Evolutionary conservation across 371 early-diverging fungal genomes (phyloP), one percentile per base, ranked within the genome.

Genomic region (Circinella minor): DNA sequence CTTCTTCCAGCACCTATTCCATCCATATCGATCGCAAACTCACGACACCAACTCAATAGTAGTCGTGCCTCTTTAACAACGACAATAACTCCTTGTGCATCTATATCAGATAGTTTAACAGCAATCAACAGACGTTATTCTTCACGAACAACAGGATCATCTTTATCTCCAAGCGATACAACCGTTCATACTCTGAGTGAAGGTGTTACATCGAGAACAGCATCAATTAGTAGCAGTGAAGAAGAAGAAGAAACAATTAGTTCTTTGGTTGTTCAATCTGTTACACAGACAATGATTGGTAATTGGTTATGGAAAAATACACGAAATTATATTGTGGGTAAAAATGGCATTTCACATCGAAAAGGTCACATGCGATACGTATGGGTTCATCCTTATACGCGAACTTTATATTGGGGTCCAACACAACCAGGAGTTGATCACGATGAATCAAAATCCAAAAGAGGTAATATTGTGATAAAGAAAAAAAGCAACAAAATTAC

Each of bases 361-460:
- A 83, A 88, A n/a, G 20, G 55, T 0, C 92, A 94, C 55, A 75
- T 81, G 62, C 85, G 94, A 20, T 94, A 88, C 76, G 90, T 94
- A 39, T 94, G 95, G 95, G 86, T 94, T 8, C 93, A 94, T 69
- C 95, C 95, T n/a, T 94, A 94, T 54, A 90, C 93, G 13, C 86
- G 88, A 67, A 91, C 90, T 15, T 71, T 94, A 36, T 90, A 92
- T 73, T 94, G 95, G 95, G 90, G 92, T 73, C 76, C 82, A 60
- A 83, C 83, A 63, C 87, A 89, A 38, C 94, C 94, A 34, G 90
- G 88, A 37, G 77, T 79, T 5, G 84, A 86, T 73, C 83, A 85
- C 54, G 76, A 77, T 61, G 84, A 86, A 66, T 73, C 84, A 38
- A 79, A 78, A 39, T 81, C 85, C 55, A 89, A 88, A 77, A 82